Percentiles rank a stretch among this genome's conserved stretches.
Evolutionary conservation across 257 asterid genomes (phyloP).

Genomic region (Henckelia pumila): DNA sequence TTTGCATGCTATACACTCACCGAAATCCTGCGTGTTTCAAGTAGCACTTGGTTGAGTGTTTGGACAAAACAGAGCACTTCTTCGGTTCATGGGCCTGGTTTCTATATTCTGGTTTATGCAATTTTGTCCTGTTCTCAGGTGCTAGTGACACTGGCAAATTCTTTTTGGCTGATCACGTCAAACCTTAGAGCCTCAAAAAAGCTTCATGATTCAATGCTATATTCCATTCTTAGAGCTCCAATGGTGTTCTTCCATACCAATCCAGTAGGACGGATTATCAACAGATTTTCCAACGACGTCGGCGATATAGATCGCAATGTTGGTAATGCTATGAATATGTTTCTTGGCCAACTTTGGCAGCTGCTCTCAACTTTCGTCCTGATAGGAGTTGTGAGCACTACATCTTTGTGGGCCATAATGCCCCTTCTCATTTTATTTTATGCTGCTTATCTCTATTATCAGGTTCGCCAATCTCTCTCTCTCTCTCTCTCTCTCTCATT

Average conservation of each 20-base stretch:
- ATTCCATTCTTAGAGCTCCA: constrained; percentile 70
- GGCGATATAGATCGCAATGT: constrained; percentile 77
- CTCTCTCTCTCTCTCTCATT: too few species aligned
- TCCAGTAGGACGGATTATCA: constrained; percentile 77
- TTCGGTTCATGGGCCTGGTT: constrained; percentile 48
- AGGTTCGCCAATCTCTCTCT: constrained; percentile 37
- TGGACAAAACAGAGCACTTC: constrained; percentile 81
- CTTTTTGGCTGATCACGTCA: constrained; percentile 75
- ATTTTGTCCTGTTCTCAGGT: constrained; percentile 68
- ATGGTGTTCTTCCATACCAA: constrained; percentile 88
- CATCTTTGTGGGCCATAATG: constrained; percentile 76
- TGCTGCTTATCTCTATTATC: constrained; percentile 67
- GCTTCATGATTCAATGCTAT: constrained; percentile 72
- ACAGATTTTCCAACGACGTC: constrained; percentile 69
- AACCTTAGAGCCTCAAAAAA: constrained; percentile 69
- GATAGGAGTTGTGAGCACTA: constrained; percentile 67
- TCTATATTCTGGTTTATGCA: constrained; percentile 78
- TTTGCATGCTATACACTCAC: constrained; percentile 59
- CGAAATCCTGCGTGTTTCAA: constrained; percentile 73
- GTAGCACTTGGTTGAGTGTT: constrained; percentile 91
- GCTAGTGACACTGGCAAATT: constrained; percentile 64
- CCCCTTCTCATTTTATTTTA: constrained; percentile 72
- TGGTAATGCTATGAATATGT: constrained; percentile 45
- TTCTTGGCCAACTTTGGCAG: constrained; percentile 67
- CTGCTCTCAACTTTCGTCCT: constrained; percentile 70